phyloP scores from a whole-genome alignment of 2,329 filamentous ascomycete genomes.

The Ascochyta rabiei region DNA sequence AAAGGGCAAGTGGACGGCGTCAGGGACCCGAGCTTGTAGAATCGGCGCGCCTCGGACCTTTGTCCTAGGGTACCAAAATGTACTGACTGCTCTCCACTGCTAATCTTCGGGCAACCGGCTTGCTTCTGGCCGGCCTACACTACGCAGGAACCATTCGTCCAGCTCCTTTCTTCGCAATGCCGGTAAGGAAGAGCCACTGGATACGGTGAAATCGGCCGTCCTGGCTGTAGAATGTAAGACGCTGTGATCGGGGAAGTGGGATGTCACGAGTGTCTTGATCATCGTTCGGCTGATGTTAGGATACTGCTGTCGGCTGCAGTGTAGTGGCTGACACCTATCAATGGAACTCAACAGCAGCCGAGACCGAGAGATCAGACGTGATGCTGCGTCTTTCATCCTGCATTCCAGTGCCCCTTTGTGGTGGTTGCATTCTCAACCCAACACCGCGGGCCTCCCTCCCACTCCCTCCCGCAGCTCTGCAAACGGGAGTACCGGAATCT shows the following conservation, averaged over 20 bases:
- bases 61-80: constrained; percentile 14
- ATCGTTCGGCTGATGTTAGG: constrained; percentile 2
- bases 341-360: background rate
- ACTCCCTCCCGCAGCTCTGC: constrained; percentile 11
- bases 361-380: background rate
- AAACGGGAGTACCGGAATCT: constrained; percentile 6
- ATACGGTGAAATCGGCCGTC: background rate
- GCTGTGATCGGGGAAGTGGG: background rate
- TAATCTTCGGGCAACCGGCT: constrained; percentile 6
- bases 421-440: constrained; percentile 10
- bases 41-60: constrained; percentile 15
- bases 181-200: background rate
- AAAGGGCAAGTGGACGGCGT: constrained; percentile 6
- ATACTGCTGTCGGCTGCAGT: background rate
- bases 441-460: constrained; percentile 6
- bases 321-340: background rate
- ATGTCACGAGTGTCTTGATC: constrained; percentile 2
- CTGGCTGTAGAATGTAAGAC: background rate
- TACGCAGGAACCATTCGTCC: background rate
- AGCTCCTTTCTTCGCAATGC: background rate
- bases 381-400: constrained; percentile 1
- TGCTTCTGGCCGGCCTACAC: background rate
- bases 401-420: constrained; percentile 5
- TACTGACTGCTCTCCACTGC: background rate
- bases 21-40: constrained; percentile 9